Evolutionary conservation across 2,329 filamentous ascomycete species (phyloP), one percentile per base, ranked within the genome.

Genomic region (Coniochaeta prunicola): DNA sequence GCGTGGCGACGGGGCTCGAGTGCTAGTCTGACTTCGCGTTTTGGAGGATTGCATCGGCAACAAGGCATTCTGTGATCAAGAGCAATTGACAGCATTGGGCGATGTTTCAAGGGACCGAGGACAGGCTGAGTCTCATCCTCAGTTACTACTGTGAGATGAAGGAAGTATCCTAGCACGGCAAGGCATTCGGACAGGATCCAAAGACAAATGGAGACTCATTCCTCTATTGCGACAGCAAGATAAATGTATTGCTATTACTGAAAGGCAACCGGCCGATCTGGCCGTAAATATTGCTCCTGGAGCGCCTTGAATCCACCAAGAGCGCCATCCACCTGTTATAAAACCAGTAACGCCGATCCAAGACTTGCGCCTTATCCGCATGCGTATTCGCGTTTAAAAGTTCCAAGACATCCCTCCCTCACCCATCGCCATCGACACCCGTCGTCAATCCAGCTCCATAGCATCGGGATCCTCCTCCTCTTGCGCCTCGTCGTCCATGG

Each of bases 391-490:
- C 45, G n/a, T n/a, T n/a, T 50, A 28, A 50, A n/a, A 50, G n/a
- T n/a, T n/a, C n/a, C 26, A 26, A 45, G 42, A 50, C 21, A 2
- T 50, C 24, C 45, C 5, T 28, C 45, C 45, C 24, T 50, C 4
- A 15, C 10, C 24, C 17, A 28, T 8, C 2, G 17, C 15, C 21
- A 21, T n/a, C n/a, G n/a, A 30, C 24, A 50, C 24, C 30, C 19
- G 2, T n/a, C n/a, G 17, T 28, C 40, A 67, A 48, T 68, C 66
- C 48, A 68, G 56, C 17, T 64, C 64, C 59, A 65, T 61, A 30
- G 63, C 66, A 62, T 68, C 66, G 9, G 63, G 48, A 42, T 68
- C 66, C 2, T 61, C 58, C 33, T 45, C 61, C 15, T 24, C 61
- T 15, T 19, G n/a, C 12, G 3, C 42, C 36, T 38, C 45, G 17